Percentiles rank a stretch among this genome's conserved stretches.
Conservation (phyloP, 2,329 filamentous ascomycete species). For the Aureobasidium sp. region DNA sequence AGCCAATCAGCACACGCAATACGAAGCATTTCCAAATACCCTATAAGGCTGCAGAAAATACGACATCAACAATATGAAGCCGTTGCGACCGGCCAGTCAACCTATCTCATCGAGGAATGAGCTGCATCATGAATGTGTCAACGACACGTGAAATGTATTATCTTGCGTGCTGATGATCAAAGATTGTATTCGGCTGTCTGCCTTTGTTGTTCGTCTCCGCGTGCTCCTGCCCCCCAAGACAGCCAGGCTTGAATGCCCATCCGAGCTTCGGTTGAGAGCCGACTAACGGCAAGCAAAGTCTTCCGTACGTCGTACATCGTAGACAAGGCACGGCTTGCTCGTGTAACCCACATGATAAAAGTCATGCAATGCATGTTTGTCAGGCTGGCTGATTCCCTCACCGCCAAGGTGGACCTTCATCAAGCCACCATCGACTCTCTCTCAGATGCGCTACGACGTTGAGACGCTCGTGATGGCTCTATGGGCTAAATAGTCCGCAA, state of each 20-base stretch:
- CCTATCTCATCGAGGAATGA: neutral
- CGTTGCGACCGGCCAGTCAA: neutral
- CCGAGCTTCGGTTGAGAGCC: neutral
- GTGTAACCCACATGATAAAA: neutral
- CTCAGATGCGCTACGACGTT: neutral
- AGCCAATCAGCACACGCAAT: neutral
- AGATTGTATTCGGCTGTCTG: neutral
- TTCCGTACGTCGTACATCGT: neutral
- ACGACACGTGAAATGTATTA: slow-evolving; percentile 2
- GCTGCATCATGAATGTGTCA: neutral
- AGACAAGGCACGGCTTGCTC: neutral
- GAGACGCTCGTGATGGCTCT: neutral
- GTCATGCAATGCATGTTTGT: neutral
- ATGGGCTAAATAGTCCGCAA: neutral
- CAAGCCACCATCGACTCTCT: neutral
- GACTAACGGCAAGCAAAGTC: neutral
- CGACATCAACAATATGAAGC: neutral
- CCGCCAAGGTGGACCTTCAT: neutral
- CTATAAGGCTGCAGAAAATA: slow-evolving; percentile 2
- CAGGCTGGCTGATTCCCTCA: neutral
- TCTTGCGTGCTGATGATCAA: neutral
- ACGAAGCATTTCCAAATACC: slow-evolving; percentile 3
- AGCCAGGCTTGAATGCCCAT: neutral
- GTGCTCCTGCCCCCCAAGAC: neutral
- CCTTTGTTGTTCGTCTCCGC: neutral